Conservation (phyloP, 768 basidiomycete species). For the Hypholoma fasciculare region DNA sequence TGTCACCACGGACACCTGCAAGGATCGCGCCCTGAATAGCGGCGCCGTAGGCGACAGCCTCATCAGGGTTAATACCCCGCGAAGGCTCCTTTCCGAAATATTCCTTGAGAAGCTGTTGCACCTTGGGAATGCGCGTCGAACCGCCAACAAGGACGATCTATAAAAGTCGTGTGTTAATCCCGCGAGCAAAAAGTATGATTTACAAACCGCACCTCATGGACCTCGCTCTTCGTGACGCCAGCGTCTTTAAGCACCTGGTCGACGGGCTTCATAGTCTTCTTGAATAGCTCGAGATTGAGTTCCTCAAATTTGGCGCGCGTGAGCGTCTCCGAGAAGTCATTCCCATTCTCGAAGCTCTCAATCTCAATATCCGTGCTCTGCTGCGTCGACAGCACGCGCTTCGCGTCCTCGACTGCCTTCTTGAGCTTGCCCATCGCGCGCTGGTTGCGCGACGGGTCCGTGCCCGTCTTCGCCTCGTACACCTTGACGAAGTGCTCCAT, state of each 20-base stretch:
- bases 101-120: constrained; percentile 64
- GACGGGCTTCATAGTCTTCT: constrained; percentile 83
- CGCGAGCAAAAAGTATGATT: background rate
- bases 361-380: constrained; percentile 59
- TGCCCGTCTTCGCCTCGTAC: constrained; percentile 70
- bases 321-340: constrained; percentile 78
- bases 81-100: constrained; percentile 71
- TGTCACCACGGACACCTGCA: constrained; percentile 56
- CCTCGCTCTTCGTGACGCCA: constrained; percentile 72
- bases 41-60: constrained; percentile 75
- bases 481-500: constrained; percentile 68
- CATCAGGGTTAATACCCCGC: constrained; percentile 70
- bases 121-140: constrained; percentile 71
- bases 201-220: constrained; percentile 55
- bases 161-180: background rate
- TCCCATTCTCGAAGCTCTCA: constrained; percentile 68
- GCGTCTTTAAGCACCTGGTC: constrained; percentile 85
- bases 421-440: constrained; percentile 71
- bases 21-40: constrained; percentile 70
- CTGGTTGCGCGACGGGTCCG: constrained; percentile 58
- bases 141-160: constrained; percentile 56
- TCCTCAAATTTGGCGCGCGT: constrained; percentile 87
- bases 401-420: constrained; percentile 73
- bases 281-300: constrained; percentile 80
- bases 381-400: constrained; percentile 59